A percentile compares a stretch with the other conserved stretches of the same genome.
Evolutionary conservation across 352 stramenopile genomes (phyloP).

Genomic region (Phytophthora pseudosyringae): DNA sequence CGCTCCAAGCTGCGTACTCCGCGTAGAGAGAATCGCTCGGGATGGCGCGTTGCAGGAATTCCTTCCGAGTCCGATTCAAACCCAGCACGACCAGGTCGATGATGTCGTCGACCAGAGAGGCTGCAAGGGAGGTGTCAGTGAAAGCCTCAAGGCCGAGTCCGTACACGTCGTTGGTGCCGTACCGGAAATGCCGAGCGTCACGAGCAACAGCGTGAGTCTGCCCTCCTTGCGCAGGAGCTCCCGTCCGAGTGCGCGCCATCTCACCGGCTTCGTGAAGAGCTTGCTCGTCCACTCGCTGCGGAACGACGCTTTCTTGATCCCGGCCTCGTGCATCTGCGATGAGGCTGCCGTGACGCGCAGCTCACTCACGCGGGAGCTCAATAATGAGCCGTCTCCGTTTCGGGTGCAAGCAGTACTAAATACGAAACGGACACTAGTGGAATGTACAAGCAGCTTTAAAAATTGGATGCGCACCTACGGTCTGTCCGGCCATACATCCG

Average conservation of each 20-base stretch:
- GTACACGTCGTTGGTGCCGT: conserved; percentile 5
- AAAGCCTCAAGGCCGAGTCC: neutral
- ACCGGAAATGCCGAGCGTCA: conserved; percentile 60
- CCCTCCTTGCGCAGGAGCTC: conserved; percentile 61
- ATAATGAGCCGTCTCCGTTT: too few species aligned
- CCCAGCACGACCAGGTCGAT: conserved; percentile 33
- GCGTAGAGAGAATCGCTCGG: conserved; percentile 27
- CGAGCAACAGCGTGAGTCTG: conserved; percentile 57
- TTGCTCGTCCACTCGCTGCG: conserved; percentile 52
- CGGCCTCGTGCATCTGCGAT: neutral
- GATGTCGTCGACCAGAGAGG: conserved; percentile 58
- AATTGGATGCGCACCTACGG: too few species aligned
- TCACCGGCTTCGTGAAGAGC: conserved; percentile 38
- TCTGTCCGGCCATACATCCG: too few species aligned
- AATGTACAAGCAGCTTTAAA: too few species aligned
- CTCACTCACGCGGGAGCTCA: too few species aligned
- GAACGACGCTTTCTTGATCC: conserved; percentile 21
- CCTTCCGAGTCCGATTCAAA: conserved; percentile 39
- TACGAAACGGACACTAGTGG: conserved; percentile 1
- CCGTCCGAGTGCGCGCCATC: conserved; percentile 41
- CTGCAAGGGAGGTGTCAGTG: conserved; percentile 26
- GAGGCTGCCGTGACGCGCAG: neutral
- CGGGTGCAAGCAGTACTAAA: conserved; percentile 1
- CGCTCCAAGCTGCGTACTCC: conserved; percentile 39
- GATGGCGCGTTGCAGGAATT: conserved; percentile 14